Evolutionary conservation across 1,139 yeast species (phyloP).

Genomic region (Protomyces arabidopsidicola): DNA sequence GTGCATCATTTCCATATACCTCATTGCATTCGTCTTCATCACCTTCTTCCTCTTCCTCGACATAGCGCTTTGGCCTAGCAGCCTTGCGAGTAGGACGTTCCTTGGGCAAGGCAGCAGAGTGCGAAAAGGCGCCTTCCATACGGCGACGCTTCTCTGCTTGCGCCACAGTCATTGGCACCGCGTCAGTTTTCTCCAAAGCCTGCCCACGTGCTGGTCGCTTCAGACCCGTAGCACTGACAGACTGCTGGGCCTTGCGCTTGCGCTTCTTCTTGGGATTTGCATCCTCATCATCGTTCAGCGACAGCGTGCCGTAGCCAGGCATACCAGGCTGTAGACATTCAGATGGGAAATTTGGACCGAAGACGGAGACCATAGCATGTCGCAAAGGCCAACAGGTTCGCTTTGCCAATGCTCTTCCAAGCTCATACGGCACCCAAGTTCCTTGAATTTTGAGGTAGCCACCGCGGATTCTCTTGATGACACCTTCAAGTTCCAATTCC

Average conservation of each 20-base stretch:
- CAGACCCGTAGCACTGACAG: neutral
- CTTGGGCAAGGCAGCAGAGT: neutral
- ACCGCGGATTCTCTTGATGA: constrained; percentile 75
- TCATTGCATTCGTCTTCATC: neutral
- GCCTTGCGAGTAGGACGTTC: neutral
- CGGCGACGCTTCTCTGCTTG: neutral
- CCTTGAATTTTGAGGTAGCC: constrained; percentile 93
- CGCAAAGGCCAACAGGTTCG: constrained; percentile 76
- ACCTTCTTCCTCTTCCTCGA: neutral
- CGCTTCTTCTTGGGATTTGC: constrained; percentile 16
- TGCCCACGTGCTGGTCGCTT: neutral
- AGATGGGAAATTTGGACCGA: constrained; percentile 68
- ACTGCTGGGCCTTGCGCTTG: constrained; percentile 13
- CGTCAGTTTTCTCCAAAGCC: neutral
- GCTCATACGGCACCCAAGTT: constrained; percentile 78
- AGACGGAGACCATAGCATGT: constrained; percentile 69
- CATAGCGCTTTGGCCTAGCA: neutral
- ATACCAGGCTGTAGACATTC: constrained; percentile 64
- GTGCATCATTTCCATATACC: neutral
- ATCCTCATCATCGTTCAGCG: constrained; percentile 35
- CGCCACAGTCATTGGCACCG: neutral
- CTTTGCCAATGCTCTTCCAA: constrained; percentile 64
- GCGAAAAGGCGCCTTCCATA: neutral
- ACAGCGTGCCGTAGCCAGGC: constrained; percentile 64
- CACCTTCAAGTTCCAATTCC: constrained; percentile 66